These are phyloP conservation scores for Microthlaspi erraticum DNA, from an alignment of 345 rosid genomes.

Conservation along the genomic window DNA sequence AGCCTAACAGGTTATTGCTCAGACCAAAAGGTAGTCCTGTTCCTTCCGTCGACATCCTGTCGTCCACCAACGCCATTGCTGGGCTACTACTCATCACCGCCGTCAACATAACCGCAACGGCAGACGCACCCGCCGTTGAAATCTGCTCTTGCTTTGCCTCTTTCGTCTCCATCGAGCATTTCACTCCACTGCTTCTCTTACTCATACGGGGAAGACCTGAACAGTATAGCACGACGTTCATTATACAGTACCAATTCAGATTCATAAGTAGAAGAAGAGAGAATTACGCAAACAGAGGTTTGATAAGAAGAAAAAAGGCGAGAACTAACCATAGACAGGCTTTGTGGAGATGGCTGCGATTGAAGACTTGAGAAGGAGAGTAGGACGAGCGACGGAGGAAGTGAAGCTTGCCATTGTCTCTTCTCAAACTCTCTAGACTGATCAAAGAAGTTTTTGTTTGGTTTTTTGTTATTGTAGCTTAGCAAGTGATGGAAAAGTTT, in stretches of 20 bases:
- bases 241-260: not conserved
- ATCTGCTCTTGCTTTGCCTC: constrained; percentile 24
- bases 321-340: constrained; percentile 52
- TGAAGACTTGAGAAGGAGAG: constrained; percentile 46
- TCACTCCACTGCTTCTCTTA: constrained; percentile 57
- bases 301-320: not conserved
- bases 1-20: constrained; percentile 87
- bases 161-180: constrained; percentile 49
- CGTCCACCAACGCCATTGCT: constrained; percentile 84
- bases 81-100: constrained; percentile 60
- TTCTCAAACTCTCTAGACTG: too few relatives aligned
- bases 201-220: constrained; percentile 62
- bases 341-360: constrained; percentile 44
- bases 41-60: constrained; percentile 81
- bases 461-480: not conserved
- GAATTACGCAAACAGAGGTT: not conserved
- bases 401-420: constrained; percentile 63
- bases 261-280: constrained; percentile 2
- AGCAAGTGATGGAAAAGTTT: constrained; percentile 12
- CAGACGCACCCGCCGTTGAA: constrained; percentile 39
- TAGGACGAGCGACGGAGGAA: constrained; percentile 48
- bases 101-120: constrained; percentile 53
- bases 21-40: constrained; percentile 83
- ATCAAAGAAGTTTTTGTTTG: not conserved
- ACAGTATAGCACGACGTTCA: not conserved